Evolutionary conservation across 495 filamentous ascomycete genomes (phyloP), one percentile per base, ranked within the genome.

Genomic region (Ascodesmis nigricans): DNA sequence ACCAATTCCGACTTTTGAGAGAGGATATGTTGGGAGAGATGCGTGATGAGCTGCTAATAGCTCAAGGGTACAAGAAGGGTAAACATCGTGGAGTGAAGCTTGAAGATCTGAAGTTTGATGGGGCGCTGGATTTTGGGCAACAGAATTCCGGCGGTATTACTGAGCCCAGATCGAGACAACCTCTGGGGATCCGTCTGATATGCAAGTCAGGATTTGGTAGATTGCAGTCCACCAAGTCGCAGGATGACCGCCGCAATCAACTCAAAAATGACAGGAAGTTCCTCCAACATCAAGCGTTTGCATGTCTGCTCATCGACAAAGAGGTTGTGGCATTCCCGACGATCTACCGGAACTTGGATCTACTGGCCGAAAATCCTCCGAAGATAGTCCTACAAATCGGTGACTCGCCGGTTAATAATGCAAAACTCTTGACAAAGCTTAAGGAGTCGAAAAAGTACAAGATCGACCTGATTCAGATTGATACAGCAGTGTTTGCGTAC

Each of bases 1-100:
- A 79, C 43, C 75, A 83, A 36, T 90, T 80, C 43, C 73, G 78
- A 0, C 64, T 84, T 1, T 53, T 79, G 2, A 55, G 78, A 3
- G 75, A 84, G 41, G 78, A 84, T 37, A 70, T 82, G 65, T 53
- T 81, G 0, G 63, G 55, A 0, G 73, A 73, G 33, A 52, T 82
- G 5, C 63, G 71, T 0, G 65, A 73, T 9, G 73, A 67, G 19
- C n/a, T 69, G 0, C 56, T 62, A 31, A 46, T 58, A 17, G 48
- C 54, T 4, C 32, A 9, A 10, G 59, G 56, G 0, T 24, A 26
- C 9, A 66, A 63, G 44, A 55, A 57, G 28, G 56, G 57, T 3
- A 44, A 45, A 1, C 59, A 55, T 4, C 41, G 38, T 3, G 50
- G 45, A 0, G 19, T 54, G 1, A 33, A 49, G 2, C 3, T 65